These are phyloP conservation scores for Ambrosia trifida DNA, from an alignment of 129 eudicot species.

Conservation along the genomic window DNA sequence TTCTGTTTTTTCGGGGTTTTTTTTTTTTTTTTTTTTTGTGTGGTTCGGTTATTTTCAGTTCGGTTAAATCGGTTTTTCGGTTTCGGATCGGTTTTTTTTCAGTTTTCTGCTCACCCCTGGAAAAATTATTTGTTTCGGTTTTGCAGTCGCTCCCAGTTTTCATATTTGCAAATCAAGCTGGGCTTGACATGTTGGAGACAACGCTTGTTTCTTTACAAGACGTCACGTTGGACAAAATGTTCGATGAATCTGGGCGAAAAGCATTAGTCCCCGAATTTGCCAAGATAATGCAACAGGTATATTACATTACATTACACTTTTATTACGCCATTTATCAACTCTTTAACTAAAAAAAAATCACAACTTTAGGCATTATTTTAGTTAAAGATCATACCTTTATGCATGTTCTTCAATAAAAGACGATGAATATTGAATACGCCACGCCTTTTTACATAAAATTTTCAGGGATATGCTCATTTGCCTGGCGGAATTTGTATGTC, in stretches of 20 bases:
- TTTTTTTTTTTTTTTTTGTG: no score
- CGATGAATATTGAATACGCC: no score
- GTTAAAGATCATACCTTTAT: not conserved
- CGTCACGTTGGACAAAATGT: constrained; percentile 77
- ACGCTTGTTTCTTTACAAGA: constrained; percentile 89
- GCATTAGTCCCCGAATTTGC: constrained; percentile 69
- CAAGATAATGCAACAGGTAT: constrained; percentile 85
- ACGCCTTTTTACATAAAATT: not conserved
- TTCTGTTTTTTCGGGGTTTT: no score
- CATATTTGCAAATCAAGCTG: constrained; percentile 81
- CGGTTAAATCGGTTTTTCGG: no score
- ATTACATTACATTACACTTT: not conserved
- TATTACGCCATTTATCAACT: not conserved
- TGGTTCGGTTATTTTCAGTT: no score
- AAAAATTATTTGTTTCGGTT: not conserved
- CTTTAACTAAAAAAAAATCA: not conserved
- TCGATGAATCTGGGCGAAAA: constrained; percentile 80
- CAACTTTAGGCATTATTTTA: not conserved
- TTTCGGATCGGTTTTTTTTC: no score
- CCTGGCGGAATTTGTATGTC: constrained; percentile 81
- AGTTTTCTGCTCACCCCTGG: no score
- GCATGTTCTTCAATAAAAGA: not conserved
- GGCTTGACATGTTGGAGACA: constrained; percentile 92
- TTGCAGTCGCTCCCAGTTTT: constrained; percentile 71
- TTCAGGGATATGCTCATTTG: constrained; percentile 73